Conservation (phyloP, 805 yeast genomes). For the Candida hispaniensis region DNA sequence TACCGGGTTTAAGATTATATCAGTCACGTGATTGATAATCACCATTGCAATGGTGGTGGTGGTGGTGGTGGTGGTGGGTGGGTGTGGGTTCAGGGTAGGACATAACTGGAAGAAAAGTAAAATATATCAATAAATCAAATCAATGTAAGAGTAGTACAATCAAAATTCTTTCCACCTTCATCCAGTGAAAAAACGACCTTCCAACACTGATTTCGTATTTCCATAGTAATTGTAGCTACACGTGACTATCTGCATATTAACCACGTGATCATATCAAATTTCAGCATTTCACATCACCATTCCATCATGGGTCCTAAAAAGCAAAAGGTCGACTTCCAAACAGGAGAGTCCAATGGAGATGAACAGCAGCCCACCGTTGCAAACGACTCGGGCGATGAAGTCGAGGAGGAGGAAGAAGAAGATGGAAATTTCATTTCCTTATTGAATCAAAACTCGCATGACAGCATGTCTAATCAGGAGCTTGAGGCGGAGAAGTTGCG, state of each 20-base stretch:
- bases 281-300: too few relatives aligned
- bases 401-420: conserved; percentile 16
- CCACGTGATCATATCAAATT: background rate
- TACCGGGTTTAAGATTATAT: too few relatives aligned
- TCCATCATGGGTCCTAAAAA: conserved; percentile 4
- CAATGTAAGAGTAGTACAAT: background rate
- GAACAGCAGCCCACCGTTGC: conserved; percentile 24
- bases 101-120: too few relatives aligned
- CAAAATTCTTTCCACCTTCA: background rate
- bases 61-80: background rate
- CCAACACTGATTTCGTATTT: background rate
- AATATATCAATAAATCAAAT: background rate
- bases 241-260: background rate
- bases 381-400: conserved; percentile 17
- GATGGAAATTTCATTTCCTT: conserved; percentile 7
- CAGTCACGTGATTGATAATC: too few relatives aligned
- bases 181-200: background rate
- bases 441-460: conserved; percentile 9
- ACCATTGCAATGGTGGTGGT: background rate
- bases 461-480: conserved; percentile 20
- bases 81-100: too few relatives aligned
- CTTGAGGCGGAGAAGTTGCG: conserved; percentile 30
- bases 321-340: conserved; percentile 10
- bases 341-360: too few relatives aligned
- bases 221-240: background rate